Percentiles rank a stretch among this genome's conserved stretches.
phyloP scores from a whole-genome alignment of 2,329 filamentous ascomycete species.

The Nannizzia gypsea region DNA sequence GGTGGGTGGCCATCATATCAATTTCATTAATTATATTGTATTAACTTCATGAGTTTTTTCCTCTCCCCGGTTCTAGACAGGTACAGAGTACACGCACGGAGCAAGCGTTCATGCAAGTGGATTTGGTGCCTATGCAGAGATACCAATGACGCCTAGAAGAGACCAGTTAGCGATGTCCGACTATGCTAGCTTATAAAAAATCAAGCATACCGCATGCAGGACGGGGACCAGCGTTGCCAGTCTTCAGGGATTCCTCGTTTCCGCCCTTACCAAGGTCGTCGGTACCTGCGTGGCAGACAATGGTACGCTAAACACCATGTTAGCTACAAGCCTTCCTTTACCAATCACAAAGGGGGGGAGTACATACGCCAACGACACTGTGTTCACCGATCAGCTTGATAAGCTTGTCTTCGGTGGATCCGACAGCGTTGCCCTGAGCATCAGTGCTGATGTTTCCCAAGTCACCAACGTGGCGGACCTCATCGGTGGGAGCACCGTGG shows the following conservation, averaged over 20 bases:
- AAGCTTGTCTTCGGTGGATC: slow-evolving; percentile 64
- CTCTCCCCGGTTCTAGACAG: neutral
- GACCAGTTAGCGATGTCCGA: neutral
- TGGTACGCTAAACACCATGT: slow-evolving; percentile 55
- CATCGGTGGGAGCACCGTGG: slow-evolving; percentile 77
- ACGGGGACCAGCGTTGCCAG: slow-evolving; percentile 84
- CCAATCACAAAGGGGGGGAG: neutral
- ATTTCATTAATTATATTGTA: neutral
- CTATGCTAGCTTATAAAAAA: neutral
- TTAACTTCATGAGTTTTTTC: neutral
- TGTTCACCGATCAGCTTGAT: slow-evolving; percentile 94
- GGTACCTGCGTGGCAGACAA: slow-evolving; percentile 88
- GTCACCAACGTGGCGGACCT: slow-evolving; percentile 87
- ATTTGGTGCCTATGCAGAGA: slow-evolving; percentile 55
- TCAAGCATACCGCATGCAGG: slow-evolving; percentile 74
- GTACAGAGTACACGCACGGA: neutral
- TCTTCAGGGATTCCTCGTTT: slow-evolving; percentile 94
- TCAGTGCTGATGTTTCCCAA: slow-evolving; percentile 96
- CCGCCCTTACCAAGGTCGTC: slow-evolving; percentile 91
- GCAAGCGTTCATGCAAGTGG: neutral
- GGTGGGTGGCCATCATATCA: neutral
- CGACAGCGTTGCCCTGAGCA: slow-evolving; percentile 78
- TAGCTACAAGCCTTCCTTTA: neutral
- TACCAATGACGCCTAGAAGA: slow-evolving; percentile 69
- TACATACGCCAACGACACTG: slow-evolving; percentile 77